These are phyloP conservation scores for Inonotus obliquus DNA, from an alignment of 1,284 basidiomycete genomes.

Conservation along the genomic window DNA sequence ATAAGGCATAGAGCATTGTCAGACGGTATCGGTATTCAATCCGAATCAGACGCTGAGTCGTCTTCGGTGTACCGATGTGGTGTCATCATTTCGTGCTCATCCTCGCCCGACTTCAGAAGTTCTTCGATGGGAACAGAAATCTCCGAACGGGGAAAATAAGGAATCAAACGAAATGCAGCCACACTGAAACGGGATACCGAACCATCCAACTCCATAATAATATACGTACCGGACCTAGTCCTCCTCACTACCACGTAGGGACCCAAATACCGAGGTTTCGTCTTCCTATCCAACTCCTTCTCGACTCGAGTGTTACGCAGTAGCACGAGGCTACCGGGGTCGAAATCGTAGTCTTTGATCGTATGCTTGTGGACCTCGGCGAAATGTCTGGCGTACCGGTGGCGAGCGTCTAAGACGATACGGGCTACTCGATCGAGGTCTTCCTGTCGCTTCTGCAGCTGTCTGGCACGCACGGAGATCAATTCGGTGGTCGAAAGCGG, in stretches of 20 bases:
- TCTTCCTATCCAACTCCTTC: slow-evolving; percentile 25
- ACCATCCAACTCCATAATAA: slow-evolving; percentile 11
- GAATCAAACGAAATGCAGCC: not conserved
- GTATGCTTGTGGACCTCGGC: not conserved
- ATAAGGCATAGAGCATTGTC: too few relatives aligned
- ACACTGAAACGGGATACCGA: not conserved
- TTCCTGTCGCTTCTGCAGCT: not conserved
- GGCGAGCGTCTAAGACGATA: not conserved
- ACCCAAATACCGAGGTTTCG: slow-evolving; percentile 27
- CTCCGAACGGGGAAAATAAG: not conserved
- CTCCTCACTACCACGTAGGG: slow-evolving; percentile 28
- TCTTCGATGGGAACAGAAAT: not conserved
- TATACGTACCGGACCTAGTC: slow-evolving; percentile 28
- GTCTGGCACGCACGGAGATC: not conserved
- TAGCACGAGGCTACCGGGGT: slow-evolving; percentile 26
- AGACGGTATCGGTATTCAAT: too few relatives aligned
- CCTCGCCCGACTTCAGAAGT: not conserved
- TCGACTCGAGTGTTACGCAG: slow-evolving; percentile 28
- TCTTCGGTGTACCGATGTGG: too few relatives aligned
- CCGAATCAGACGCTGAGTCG: too few relatives aligned
- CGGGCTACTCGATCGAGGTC: not conserved
- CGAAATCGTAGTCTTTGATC: not conserved
- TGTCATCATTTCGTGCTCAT: too few relatives aligned
- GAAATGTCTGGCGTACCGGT: not conserved
- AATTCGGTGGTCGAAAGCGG: not conserved